phyloP scores from a whole-genome alignment of 1,284 basidiomycete genomes.

The Coriolopsis trogii region DNA sequence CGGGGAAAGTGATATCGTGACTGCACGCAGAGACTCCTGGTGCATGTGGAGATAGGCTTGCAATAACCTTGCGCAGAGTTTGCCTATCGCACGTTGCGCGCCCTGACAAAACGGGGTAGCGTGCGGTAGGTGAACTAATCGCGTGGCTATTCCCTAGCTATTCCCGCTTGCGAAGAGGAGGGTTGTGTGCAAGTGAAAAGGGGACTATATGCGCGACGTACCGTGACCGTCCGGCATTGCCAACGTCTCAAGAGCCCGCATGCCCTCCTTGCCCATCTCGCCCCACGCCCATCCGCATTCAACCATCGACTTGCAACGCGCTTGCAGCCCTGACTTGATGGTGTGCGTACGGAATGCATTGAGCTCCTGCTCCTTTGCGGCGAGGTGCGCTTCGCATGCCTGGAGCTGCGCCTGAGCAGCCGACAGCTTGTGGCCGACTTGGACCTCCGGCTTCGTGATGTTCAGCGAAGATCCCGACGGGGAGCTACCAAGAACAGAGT shows the following conservation, averaged over 20 bases:
- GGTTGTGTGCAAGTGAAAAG: no score
- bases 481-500: slow-evolving; percentile 41
- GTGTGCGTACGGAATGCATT: slow-evolving; percentile 51
- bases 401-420: slow-evolving; percentile 74
- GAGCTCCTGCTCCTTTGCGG: slow-evolving; percentile 65
- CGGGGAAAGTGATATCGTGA: no score
- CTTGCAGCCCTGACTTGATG: slow-evolving; percentile 61
- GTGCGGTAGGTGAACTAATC: no score
- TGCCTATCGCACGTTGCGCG: no score
- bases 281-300: slow-evolving; percentile 70
- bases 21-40: no score
- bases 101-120: no score
- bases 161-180: no score
- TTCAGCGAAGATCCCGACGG: slow-evolving; percentile 39
- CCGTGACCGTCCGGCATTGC: slow-evolving; percentile 30
- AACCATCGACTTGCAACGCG: slow-evolving; percentile 62
- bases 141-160: no score
- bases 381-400: slow-evolving; percentile 75
- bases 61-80: no score
- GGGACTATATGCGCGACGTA: slow-evolving; percentile 19
- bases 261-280: slow-evolving; percentile 63
- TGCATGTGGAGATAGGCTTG: no score
- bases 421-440: slow-evolving; percentile 52
- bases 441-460: slow-evolving; percentile 38
- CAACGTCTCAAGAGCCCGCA: slow-evolving; percentile 42